These are phyloP conservation scores for Echium plantagineum DNA, from an alignment of 257 asterid genomes.

Conservation along the genomic window DNA sequence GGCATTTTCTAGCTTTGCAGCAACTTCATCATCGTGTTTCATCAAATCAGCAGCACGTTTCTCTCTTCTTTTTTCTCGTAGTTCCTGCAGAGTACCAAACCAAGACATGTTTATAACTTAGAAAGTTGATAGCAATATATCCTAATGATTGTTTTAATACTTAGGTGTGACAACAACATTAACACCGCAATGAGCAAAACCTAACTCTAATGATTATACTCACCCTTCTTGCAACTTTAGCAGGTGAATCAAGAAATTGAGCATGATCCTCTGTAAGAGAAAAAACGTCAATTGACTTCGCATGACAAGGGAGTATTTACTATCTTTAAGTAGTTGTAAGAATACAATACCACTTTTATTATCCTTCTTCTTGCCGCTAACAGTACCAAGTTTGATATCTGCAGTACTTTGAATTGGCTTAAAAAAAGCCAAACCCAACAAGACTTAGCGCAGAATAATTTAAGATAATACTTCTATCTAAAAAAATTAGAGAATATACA, in stretches of 20 bases:
- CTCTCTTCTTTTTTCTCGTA: conserved; percentile 72
- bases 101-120: conserved; percentile 7
- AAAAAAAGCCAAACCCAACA: conserved; percentile 8
- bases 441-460: conserved; percentile 12
- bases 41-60: conserved; percentile 76
- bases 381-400: conserved; percentile 31
- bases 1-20: conserved; percentile 81
- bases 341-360: conserved; percentile 36
- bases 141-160: no score
- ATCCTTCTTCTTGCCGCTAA: conserved; percentile 31
- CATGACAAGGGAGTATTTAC: conserved; percentile 10
- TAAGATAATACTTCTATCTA: background rate
- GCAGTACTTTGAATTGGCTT: conserved; percentile 32
- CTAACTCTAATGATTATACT: conserved; percentile 13
- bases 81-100: conserved; percentile 46
- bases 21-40: conserved; percentile 76
- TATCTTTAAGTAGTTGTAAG: background rate
- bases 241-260: conserved; percentile 43
- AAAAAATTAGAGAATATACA: conserved; percentile 2
- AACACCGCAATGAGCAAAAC: no score
- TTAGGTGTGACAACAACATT: background rate
- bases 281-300: conserved; percentile 13
- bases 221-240: conserved; percentile 63
- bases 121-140: background rate
- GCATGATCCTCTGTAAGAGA: conserved; percentile 46